Conservation (phyloP, 805 yeast species). For the Komagataella pastoris region DNA sequence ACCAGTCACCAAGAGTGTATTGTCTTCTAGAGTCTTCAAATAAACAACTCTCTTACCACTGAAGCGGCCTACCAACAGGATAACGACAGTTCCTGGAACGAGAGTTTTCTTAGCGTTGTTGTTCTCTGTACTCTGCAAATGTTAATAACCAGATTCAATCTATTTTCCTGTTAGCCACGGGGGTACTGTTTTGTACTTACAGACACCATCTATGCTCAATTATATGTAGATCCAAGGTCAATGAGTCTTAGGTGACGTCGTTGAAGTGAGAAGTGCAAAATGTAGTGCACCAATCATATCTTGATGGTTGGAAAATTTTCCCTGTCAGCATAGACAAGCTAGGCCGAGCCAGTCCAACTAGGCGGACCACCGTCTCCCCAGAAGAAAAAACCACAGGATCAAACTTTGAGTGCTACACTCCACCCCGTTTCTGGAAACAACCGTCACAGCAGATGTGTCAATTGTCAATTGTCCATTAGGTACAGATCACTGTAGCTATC, state of each 20-base stretch:
- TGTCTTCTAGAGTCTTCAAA: conserved; percentile 94
- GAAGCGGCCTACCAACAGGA: conserved; percentile 97
- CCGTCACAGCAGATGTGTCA: neutral
- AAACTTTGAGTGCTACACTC: neutral
- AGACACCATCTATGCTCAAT: neutral
- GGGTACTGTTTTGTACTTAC: neutral
- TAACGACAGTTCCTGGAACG: conserved; percentile 96
- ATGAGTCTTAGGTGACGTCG: neutral
- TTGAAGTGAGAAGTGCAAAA: neutral
- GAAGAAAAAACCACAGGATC: neutral
- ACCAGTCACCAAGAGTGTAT: conserved; percentile 93
- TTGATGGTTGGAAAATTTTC: neutral
- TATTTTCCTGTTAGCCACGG: conserved; percentile 34
- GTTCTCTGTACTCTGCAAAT: conserved; percentile 19
- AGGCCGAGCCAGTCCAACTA: neutral
- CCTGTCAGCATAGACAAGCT: neutral
- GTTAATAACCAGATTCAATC: neutral
- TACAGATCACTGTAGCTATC: neutral
- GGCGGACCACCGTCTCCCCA: too few species aligned
- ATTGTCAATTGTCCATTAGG: neutral
- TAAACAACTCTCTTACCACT: conserved; percentile 99
- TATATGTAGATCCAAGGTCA: neutral
- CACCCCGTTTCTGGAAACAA: neutral
- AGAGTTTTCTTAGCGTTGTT: conserved; percentile 57
- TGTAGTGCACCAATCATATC: neutral